A percentile compares a stretch with the other conserved stretches of the same genome.
Conservation (phyloP, 2,329 filamentous ascomycete genomes). For the Teratosphaeria viscida region DNA sequence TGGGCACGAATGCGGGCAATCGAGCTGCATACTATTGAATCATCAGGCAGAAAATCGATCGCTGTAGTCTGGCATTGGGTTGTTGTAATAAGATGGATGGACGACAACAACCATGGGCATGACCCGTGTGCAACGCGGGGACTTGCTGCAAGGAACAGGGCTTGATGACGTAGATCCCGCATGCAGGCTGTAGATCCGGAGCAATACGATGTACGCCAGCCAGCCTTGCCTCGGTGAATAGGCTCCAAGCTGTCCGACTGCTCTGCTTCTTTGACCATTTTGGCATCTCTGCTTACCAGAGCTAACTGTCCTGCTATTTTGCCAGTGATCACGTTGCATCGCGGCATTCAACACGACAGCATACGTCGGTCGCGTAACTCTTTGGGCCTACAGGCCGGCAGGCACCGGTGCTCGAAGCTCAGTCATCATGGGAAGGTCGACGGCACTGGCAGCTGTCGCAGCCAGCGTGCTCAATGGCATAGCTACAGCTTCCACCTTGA, state of each 20-base stretch:
- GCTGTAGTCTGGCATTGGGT: too few species aligned
- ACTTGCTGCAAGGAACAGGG: neutral
- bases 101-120: neutral
- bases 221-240: too few species aligned
- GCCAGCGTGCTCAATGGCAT: conserved; percentile 6
- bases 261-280: too few species aligned
- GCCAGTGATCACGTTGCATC: neutral
- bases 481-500: conserved; percentile 42
- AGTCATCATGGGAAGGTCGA: neutral
- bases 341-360: neutral
- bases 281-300: neutral
- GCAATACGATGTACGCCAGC: too few species aligned
- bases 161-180: conserved; percentile 1
- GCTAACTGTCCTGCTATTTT: neutral
- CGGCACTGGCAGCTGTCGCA: neutral
- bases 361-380: neutral
- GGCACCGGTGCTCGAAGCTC: neutral
- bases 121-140: neutral
- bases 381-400: neutral
- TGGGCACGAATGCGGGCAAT: too few species aligned
- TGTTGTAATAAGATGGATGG: too few species aligned
- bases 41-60: too few species aligned
- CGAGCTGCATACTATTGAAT: too few species aligned
- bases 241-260: too few species aligned
- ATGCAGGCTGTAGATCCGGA: too few species aligned